Evolutionary conservation across 2,329 filamentous ascomycete species (phyloP).

Genomic region (Venturia effusa): DNA sequence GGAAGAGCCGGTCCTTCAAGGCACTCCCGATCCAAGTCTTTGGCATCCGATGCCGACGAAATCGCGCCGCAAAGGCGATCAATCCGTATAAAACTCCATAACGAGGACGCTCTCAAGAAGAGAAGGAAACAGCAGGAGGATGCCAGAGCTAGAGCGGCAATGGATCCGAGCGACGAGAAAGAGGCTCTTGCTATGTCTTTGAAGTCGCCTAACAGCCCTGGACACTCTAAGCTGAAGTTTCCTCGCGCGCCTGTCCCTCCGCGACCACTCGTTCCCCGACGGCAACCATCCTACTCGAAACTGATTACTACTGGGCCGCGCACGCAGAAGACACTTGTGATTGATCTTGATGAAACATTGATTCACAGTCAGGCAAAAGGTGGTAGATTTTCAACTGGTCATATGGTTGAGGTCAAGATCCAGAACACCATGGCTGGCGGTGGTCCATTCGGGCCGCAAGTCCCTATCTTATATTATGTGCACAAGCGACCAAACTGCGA

Average conservation of each 20-base stretch:
- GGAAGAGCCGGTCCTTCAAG: conserved; percentile 31
- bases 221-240: conserved; percentile 62
- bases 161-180: conserved; percentile 26
- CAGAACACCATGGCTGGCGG: conserved; percentile 60
- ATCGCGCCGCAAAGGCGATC: conserved; percentile 60
- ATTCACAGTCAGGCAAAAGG: conserved; percentile 98
- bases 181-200: conserved; percentile 51
- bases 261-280: conserved; percentile 75
- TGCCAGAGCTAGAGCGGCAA: conserved; percentile 17
- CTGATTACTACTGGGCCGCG: not conserved
- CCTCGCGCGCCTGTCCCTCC: conserved; percentile 83
- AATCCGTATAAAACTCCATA: conserved; percentile 82
- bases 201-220: conserved; percentile 86
- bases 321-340: conserved; percentile 76
- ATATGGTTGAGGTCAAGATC: conserved; percentile 97
- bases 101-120: conserved; percentile 63
- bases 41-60: conserved; percentile 42
- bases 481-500: conserved; percentile 96
- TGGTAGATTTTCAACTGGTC: conserved; percentile 86
- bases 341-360: conserved; percentile 92
- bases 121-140: conserved; percentile 54
- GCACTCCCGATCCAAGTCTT: conserved; percentile 55
- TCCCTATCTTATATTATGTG: conserved; percentile 96
- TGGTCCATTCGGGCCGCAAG: conserved; percentile 66
- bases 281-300: conserved; percentile 73